phyloP scores from a whole-genome alignment of 2,329 filamentous ascomycete species.

The Pseudomassariella vexata region DNA sequence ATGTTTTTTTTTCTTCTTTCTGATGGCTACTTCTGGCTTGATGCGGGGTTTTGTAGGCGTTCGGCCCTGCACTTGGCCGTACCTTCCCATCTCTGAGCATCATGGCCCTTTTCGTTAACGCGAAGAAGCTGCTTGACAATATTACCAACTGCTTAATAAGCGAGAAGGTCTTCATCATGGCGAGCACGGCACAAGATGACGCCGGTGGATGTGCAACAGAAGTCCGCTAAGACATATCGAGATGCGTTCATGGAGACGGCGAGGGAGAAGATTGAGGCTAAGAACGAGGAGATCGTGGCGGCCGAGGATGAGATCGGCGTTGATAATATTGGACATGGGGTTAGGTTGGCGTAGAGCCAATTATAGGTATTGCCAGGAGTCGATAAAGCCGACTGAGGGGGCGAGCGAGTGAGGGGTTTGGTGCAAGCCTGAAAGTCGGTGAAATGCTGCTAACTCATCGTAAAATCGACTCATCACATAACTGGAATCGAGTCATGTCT shows the following conservation, averaged over 20 bases:
- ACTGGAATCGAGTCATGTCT: too few relatives aligned
- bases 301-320: constrained; percentile 14
- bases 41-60: too few relatives aligned
- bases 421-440: too few relatives aligned
- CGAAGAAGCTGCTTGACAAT: constrained; percentile 30
- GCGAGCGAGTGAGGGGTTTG: too few relatives aligned
- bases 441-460: too few relatives aligned
- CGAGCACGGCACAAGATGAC: constrained; percentile 36
- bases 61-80: too few relatives aligned
- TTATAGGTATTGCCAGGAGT: too few relatives aligned
- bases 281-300: constrained; percentile 6
- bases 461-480: too few relatives aligned
- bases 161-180: constrained; percentile 31
- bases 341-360: constrained; percentile 32
- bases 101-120: constrained; percentile 36
- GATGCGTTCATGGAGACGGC: constrained; percentile 24
- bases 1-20: too few relatives aligned
- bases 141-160: constrained; percentile 22
- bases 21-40: too few relatives aligned
- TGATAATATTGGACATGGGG: constrained; percentile 27
- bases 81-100: constrained; percentile 43
- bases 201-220: constrained; percentile 27
- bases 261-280: constrained; percentile 19
- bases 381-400: too few relatives aligned
- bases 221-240: constrained; percentile 33